Percentiles rank a stretch among this genome's conserved stretches.
phyloP scores from a whole-genome alignment of 2,329 filamentous ascomycete genomes.

The Aspergillus fumigatus region DNA sequence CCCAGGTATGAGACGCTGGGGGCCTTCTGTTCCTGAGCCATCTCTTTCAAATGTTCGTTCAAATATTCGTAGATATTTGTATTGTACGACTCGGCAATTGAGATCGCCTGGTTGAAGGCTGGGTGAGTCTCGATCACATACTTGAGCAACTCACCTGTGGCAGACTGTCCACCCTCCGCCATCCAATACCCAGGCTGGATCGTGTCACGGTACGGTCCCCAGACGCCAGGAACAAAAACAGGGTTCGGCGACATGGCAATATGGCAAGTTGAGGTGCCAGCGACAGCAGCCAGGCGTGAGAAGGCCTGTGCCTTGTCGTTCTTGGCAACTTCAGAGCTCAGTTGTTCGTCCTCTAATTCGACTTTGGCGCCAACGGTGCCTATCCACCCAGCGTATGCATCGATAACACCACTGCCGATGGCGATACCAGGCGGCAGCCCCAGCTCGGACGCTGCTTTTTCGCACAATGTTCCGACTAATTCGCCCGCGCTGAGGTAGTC shows the following conservation, averaged over 20 bases:
- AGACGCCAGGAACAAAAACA: conserved; percentile 91
- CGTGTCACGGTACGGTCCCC: conserved; percentile 95
- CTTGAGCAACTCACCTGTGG: conserved; percentile 89
- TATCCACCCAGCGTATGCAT: conserved; percentile 98
- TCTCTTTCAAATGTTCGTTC: conserved; percentile 76
- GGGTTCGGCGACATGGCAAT: conserved; percentile 90
- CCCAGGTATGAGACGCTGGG: conserved; percentile 80
- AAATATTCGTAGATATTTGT: conserved; percentile 94
- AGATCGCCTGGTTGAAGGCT: conserved; percentile 74
- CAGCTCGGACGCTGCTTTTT: conserved; percentile 76
- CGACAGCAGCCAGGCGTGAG: conserved; percentile 85
- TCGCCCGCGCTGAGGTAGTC: conserved; percentile 89
- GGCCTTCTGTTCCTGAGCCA: conserved; percentile 64
- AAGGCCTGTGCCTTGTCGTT: conserved; percentile 93
- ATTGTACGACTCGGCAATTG: conserved; percentile 74
- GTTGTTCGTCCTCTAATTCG: conserved; percentile 62
- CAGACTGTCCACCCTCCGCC: conserved; percentile 94
- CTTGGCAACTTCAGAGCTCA: conserved; percentile 63
- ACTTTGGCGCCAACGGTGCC: conserved; percentile 98
- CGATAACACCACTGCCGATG: conserved; percentile 93
- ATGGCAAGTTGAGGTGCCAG: conserved; percentile 95
- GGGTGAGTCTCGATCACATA: conserved; percentile 95
- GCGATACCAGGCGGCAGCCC: conserved; percentile 83
- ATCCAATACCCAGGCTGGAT: conserved; percentile 92
- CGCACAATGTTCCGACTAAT: conserved; percentile 76